phyloP scores from a whole-genome alignment of 805 yeast genomes.

The Saccharomyces jurei region DNA sequence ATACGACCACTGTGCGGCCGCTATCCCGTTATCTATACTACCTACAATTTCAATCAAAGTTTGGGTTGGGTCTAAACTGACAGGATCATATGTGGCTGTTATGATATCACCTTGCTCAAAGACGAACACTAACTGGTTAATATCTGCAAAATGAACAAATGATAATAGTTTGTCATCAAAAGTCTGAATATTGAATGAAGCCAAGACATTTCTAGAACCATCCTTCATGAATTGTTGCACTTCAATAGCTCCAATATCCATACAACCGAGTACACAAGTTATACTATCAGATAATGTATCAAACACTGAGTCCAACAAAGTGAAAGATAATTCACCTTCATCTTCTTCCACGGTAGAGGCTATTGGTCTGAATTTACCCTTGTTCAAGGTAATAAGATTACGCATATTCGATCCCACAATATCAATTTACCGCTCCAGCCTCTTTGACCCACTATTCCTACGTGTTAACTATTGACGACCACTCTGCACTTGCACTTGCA shows the following conservation, averaged over 20 bases:
- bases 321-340: constrained; percentile 9
- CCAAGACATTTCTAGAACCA: constrained; percentile 51
- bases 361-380: constrained; percentile 24
- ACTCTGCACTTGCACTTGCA: not conserved
- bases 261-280: constrained; percentile 52
- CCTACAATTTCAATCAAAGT: constrained; percentile 71
- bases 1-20: constrained; percentile 76
- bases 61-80: constrained; percentile 38
- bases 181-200: constrained; percentile 46
- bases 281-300: constrained; percentile 70
- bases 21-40: constrained; percentile 65
- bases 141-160: constrained; percentile 63
- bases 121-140: constrained; percentile 56
- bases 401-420: constrained; percentile 17
- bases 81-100: constrained; percentile 52
- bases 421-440: not conserved
- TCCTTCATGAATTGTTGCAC: constrained; percentile 67
- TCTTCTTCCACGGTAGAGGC: constrained; percentile 10
- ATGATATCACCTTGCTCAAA: constrained; percentile 70
- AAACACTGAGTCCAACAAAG: constrained; percentile 36
- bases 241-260: constrained; percentile 52
- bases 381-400: constrained; percentile 28
- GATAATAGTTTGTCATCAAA: constrained; percentile 39
- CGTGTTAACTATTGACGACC: not conserved
- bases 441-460: not conserved